phyloP scores from a whole-genome alignment of 108 stramenopile species.

The Skeletonema grethae region DNA sequence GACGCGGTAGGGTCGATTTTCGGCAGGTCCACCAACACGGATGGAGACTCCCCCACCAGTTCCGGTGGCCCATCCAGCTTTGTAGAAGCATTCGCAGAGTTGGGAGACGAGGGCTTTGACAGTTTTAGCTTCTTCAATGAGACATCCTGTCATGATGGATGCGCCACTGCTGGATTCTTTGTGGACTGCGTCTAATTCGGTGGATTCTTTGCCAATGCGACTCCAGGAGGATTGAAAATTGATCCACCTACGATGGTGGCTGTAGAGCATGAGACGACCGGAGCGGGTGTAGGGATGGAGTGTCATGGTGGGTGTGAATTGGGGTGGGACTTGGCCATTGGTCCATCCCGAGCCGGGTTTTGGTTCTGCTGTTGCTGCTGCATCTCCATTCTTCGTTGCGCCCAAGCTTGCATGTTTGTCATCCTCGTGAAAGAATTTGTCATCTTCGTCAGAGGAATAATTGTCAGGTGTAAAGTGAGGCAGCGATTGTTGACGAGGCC shows the following conservation, averaged over 20 bases:
- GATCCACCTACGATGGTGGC: slow-evolving; percentile 78
- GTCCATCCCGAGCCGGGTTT: slow-evolving; percentile 77
- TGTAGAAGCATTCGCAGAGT: slow-evolving; percentile 87
- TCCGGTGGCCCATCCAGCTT: slow-evolving; percentile 92
- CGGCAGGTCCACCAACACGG: slow-evolving; percentile 70
- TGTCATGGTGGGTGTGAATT: slow-evolving; percentile 54
- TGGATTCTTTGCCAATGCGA: slow-evolving; percentile 55
- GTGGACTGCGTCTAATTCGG: slow-evolving; percentile 51
- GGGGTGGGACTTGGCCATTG: slow-evolving; percentile 63
- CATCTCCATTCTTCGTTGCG: not conserved
- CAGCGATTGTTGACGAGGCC: slow-evolving; percentile 34
- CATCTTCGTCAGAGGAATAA: slow-evolving; percentile 44
- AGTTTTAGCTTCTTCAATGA: slow-evolving; percentile 49
- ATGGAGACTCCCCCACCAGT: slow-evolving; percentile 93
- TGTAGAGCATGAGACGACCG: slow-evolving; percentile 69
- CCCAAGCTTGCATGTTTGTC: not conserved
- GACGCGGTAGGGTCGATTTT: slow-evolving; percentile 72
- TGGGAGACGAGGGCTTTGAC: slow-evolving; percentile 77
- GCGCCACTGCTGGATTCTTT: slow-evolving; percentile 11
- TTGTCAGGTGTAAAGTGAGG: slow-evolving; percentile 33
- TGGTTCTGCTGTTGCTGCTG: not conserved
- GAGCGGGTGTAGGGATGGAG: slow-evolving; percentile 59
- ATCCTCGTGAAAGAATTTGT: slow-evolving; percentile 22
- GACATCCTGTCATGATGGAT: slow-evolving; percentile 31
- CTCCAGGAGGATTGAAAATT: slow-evolving; percentile 69